Evolutionary conservation across 2,329 filamentous ascomycete species (phyloP), one percentile per base, ranked within the genome.

Genomic region (Cercospora brassicicola): DNA sequence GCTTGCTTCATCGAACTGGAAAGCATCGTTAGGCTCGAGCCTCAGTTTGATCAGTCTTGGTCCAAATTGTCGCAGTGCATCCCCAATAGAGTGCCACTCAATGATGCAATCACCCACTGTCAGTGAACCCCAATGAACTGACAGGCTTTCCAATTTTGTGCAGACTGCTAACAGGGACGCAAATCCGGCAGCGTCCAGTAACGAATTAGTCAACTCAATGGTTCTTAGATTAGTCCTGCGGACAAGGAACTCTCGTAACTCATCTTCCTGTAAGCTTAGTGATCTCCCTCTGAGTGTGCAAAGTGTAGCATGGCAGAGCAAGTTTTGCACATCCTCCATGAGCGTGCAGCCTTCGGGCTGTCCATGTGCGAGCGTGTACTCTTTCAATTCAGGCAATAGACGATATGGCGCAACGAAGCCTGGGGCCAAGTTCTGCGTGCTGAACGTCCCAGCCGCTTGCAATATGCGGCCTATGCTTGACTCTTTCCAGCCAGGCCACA

Each of bases 101-200:
- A 67, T 30, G 13, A 48, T 53, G 39, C 60, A 67, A 10, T 64
- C 53, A 39, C 65, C 65, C n/a, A 67, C 61, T 15, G 9, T 30
- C 5, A 60, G 23, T 48, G 51, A 28, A 3, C 65, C 65, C 51
- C 60, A 67, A 13, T 67, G 42, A 15, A 67, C 33, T n/a, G 39
- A 39, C 10, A 67, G 18, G 18, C 18, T 4, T 18, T 67, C 51
- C 30, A 67, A 28, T 1, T 36, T 31, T 9, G 65, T 39, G n/a
- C 59, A 67, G 8, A 20, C 23, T n/a, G 28, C 10, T 30, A 64
- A 39, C 7, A 67, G 13, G 13, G 11, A 13, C 7, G 36, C 48
- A 26, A 67, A n/a, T 15, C 65, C 60, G 26, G 60, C 31, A 18
- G 60, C 65, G 60, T 64, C 60, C 15, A 64, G 18, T 18, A 67